Evolutionary conservation across 2,329 filamentous ascomycete genomes (phyloP).

Genomic region (Verticillium nonalfalfae): DNA sequence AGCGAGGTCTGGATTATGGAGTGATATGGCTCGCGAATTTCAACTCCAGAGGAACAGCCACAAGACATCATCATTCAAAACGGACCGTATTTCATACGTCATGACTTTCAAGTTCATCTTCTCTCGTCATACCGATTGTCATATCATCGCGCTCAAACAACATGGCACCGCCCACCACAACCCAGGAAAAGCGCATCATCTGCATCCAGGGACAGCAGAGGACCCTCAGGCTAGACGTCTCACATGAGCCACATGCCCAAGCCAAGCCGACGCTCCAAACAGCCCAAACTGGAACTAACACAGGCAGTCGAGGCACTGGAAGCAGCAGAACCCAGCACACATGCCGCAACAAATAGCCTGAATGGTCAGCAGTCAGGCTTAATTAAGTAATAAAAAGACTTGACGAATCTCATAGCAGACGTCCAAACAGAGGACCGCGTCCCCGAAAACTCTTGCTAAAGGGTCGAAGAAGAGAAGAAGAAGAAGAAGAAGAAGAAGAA

Average conservation of each 20-base stretch:
- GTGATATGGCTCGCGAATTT: background rate
- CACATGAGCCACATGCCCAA: background rate
- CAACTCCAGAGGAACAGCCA: no score
- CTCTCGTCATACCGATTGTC: background rate
- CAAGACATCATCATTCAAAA: no score
- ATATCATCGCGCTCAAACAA: background rate
- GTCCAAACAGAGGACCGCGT: no score
- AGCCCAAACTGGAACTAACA: conserved; percentile 13
- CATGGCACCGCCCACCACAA: background rate
- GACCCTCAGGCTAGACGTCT: background rate
- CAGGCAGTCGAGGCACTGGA: conserved; percentile 25
- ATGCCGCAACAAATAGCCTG: conserved; percentile 33
- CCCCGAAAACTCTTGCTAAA: no score
- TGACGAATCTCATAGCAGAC: no score
- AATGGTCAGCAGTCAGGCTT: background rate
- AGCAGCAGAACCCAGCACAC: conserved; percentile 32
- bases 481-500: background rate
- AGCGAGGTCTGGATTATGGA: no score
- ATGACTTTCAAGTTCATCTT: no score
- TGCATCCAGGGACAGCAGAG: background rate
- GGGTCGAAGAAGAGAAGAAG: no score
- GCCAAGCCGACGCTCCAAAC: background rate
- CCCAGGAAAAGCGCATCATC: background rate
- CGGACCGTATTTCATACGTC: background rate
- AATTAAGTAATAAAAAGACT: background rate